Conservation (phyloP, 305 asterid species). For the Fraxinus sp. region DNA sequence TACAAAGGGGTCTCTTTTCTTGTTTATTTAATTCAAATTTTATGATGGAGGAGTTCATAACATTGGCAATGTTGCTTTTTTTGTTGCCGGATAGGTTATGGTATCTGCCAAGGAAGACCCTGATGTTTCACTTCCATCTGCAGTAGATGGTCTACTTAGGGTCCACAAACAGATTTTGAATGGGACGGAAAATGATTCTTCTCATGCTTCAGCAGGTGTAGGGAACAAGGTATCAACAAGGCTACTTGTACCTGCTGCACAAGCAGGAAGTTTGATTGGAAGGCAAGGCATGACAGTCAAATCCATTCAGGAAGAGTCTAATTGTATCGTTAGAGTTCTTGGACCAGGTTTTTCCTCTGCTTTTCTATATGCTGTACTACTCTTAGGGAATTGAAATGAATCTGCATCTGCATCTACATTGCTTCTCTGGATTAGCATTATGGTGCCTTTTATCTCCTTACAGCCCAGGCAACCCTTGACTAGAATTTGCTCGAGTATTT, state of each 20-base stretch:
- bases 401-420: neutral
- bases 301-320: constrained; percentile 88
- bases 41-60: neutral
- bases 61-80: constrained; percentile 18
- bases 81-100: constrained; percentile 57
- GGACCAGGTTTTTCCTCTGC: constrained; percentile 62
- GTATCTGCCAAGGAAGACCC: constrained; percentile 97
- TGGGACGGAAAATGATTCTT: constrained; percentile 73
- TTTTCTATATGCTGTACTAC: constrained; percentile 10
- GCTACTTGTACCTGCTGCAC: constrained; percentile 87
- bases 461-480: neutral
- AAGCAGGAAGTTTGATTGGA: constrained; percentile 95
- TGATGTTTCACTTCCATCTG: constrained; percentile 82
- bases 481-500: neutral
- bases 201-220: constrained; percentile 51
- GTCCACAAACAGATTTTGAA: constrained; percentile 81
- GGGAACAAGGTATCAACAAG: constrained; percentile 77
- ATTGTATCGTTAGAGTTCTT: constrained; percentile 85
- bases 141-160: constrained; percentile 86
- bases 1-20: neutral
- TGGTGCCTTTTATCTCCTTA: constrained; percentile 8
- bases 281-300: constrained; percentile 92
- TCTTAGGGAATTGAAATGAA: constrained; percentile 20
- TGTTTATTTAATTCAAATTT: neutral
- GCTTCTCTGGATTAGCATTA: constrained; percentile 6